A percentile compares a stretch with the other conserved stretches of the same genome.
phyloP scores from a whole-genome alignment of 306 rosid genomes.

The Cucurbita pepo region DNA sequence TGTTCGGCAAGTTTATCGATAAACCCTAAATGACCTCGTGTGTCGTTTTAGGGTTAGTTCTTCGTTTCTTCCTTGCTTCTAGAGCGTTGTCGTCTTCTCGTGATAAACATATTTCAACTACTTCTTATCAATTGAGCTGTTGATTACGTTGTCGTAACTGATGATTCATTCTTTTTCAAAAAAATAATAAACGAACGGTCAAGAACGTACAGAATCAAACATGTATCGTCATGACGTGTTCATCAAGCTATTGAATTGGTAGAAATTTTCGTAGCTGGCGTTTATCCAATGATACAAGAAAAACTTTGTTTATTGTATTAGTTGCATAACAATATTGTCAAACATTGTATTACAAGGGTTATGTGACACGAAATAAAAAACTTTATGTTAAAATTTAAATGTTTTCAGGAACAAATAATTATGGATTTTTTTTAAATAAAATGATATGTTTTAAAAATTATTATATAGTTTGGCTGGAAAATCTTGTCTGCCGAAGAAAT shows the following conservation, averaged over 20 bases:
- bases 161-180: background rate
- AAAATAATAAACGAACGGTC: background rate
- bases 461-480: background rate
- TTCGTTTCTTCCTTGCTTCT: background rate
- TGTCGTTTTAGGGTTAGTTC: constrained; percentile 1
- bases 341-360: background rate
- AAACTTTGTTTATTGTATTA: background rate
- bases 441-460: background rate
- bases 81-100: background rate
- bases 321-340: background rate
- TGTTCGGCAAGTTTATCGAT: background rate
- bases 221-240: constrained; percentile 8
- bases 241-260: constrained; percentile 2
- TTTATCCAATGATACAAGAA: constrained; percentile 4
- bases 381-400: background rate
- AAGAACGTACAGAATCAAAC: constrained; percentile 1
- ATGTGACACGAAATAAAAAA: background rate
- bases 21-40: background rate
- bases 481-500: background rate
- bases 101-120: constrained; percentile 1
- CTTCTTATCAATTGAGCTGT: background rate
- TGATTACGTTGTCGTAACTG: background rate
- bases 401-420: background rate
- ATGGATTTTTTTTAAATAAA: background rate
- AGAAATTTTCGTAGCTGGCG: background rate